Percentiles rank a stretch among this genome's conserved stretches.
phyloP scores from a whole-genome alignment of 495 filamentous ascomycete genomes.

The Trichoderma orchidacearum region DNA sequence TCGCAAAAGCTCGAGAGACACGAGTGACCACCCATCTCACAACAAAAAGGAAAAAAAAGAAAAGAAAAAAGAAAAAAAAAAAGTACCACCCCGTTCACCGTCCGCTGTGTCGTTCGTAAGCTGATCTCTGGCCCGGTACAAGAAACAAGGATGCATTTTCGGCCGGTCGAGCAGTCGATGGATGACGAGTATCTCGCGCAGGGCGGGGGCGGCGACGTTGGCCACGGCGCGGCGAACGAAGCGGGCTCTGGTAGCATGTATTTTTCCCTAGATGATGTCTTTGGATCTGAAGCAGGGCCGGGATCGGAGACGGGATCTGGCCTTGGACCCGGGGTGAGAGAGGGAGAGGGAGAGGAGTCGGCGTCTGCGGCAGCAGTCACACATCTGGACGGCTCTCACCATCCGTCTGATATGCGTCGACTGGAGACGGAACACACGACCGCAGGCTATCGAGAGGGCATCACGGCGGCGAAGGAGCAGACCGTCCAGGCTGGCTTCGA shows the following conservation, averaged over 20 bases:
- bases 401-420: constrained; percentile 60
- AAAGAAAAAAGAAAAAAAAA: background rate
- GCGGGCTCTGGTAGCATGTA: background rate
- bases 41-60: too few species aligned
- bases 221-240: background rate
- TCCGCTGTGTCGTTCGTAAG: background rate
- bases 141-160: background rate
- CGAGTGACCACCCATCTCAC: too few species aligned
- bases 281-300: background rate
- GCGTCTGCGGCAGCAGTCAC: background rate
- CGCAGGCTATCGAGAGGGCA: constrained; percentile 83
- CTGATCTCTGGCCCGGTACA: background rate
- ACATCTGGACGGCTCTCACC: constrained; percentile 3
- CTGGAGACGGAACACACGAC: constrained; percentile 63
- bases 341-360: too few species aligned
- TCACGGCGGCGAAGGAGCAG: constrained; percentile 52
- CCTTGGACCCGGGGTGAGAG: too few species aligned
- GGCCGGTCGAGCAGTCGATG: background rate
- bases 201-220: background rate
- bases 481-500: constrained; percentile 79
- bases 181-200: background rate
- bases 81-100: background rate
- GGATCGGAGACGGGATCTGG: background rate
- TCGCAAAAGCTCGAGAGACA: too few species aligned
- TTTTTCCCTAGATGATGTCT: constrained; percentile 1